Conservation (phyloP, 2,329 filamentous ascomycete species). For the Helotiales sp. region DNA sequence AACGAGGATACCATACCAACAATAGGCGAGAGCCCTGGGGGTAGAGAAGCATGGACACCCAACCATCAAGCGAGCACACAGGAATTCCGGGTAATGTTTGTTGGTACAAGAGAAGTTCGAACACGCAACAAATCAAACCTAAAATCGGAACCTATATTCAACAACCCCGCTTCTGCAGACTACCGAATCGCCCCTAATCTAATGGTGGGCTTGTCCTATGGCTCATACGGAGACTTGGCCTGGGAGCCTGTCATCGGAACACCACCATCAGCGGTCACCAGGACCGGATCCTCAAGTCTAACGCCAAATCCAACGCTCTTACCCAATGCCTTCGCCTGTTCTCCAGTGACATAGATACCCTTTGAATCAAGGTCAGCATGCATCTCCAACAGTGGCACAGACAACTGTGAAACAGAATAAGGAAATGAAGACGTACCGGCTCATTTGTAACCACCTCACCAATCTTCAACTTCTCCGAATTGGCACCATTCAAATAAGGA, state of each 20-base stretch:
- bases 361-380: background rate
- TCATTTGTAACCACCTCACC: slow-evolving; percentile 69
- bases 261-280: slow-evolving; percentile 55
- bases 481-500: slow-evolving; percentile 68
- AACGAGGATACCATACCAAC: background rate
- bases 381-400: background rate
- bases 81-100: no score
- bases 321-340: slow-evolving; percentile 40
- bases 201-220: no score
- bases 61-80: no score
- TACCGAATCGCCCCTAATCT: no score
- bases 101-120: no score
- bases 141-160: background rate
- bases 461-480: slow-evolving; percentile 52
- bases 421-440: slow-evolving; percentile 45
- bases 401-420: background rate
- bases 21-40: no score
- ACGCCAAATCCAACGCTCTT: slow-evolving; percentile 60
- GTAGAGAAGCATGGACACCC: no score
- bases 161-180: no score
- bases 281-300: slow-evolving; percentile 64
- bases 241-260: slow-evolving; percentile 46
- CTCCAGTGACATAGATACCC: slow-evolving; percentile 58
- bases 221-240: slow-evolving; percentile 36
- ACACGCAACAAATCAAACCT: background rate